phyloP scores from a whole-genome alignment of 2,329 filamentous ascomycete genomes.

The Botryotinia globosa region DNA sequence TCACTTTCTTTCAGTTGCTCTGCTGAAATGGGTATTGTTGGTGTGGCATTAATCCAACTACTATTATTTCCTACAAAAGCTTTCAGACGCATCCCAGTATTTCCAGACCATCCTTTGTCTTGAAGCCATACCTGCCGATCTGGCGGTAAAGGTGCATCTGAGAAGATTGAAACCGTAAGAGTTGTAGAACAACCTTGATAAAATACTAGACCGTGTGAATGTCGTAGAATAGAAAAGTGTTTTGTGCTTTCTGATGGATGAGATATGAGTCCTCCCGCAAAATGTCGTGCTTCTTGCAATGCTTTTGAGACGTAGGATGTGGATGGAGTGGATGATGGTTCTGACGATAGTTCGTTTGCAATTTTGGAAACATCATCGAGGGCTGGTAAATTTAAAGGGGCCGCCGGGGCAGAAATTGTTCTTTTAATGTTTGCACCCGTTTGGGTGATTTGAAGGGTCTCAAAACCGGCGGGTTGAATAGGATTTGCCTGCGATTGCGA shows the following conservation, averaged over 20 bases:
- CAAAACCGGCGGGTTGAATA: no score
- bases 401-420: neutral
- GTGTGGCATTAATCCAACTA: slow-evolving; percentile 68
- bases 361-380: neutral
- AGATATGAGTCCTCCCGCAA: slow-evolving; percentile 61
- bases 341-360: neutral
- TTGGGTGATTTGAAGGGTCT: neutral
- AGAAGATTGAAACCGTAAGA: slow-evolving; percentile 63
- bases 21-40: slow-evolving; percentile 45
- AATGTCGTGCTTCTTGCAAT: slow-evolving; percentile 56
- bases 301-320: slow-evolving; percentile 29
- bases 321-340: neutral
- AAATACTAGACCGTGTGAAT: slow-evolving; percentile 62
- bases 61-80: slow-evolving; percentile 57
- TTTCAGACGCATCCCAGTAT: slow-evolving; percentile 65
- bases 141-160: slow-evolving; percentile 53
- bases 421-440: neutral
- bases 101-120: slow-evolving; percentile 64
- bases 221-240: slow-evolving; percentile 64
- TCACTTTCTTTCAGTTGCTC: slow-evolving; percentile 54
- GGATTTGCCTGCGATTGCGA: neutral
- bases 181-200: slow-evolving; percentile 64
- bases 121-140: slow-evolving; percentile 65
- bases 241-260: slow-evolving; percentile 63
- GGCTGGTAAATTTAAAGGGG: neutral